These are phyloP conservation scores for Russula brevipes DNA, from an alignment of 768 basidiomycete species.

Conservation along the genomic window DNA sequence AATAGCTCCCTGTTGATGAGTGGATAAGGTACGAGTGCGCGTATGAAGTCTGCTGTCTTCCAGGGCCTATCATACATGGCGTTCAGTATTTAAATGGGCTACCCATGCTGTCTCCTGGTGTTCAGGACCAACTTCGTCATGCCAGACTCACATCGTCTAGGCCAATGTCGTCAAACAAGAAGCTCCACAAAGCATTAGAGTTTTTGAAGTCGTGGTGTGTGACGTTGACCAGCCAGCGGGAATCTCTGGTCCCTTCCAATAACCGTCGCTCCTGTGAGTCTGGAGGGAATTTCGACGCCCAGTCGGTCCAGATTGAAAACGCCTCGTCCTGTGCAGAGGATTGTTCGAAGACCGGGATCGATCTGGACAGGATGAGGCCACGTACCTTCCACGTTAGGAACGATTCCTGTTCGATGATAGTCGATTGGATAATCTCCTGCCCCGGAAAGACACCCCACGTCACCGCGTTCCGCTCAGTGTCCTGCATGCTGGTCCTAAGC, in stretches of 20 bases:
- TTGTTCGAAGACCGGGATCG: background rate
- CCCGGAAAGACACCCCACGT: slow-evolving; percentile 99
- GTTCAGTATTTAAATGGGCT: background rate
- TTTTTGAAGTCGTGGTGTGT: slow-evolving; percentile 92
- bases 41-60: background rate
- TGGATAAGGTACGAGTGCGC: background rate
- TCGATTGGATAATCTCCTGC: slow-evolving; percentile 92
- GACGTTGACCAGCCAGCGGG: slow-evolving; percentile 86
- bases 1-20: background rate
- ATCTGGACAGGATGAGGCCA: background rate
- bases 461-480: slow-evolving; percentile 84
- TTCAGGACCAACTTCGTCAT: background rate
- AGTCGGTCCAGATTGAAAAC: slow-evolving; percentile 92
- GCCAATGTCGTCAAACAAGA: slow-evolving; percentile 49
- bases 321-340: slow-evolving; percentile 72
- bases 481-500: slow-evolving; percentile 69
- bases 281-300: slow-evolving; percentile 84
- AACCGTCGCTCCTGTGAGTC: slow-evolving; percentile 63
- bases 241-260: slow-evolving; percentile 64
- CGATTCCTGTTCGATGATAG: slow-evolving; percentile 91
- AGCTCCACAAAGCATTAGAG: slow-evolving; percentile 73
- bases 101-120: background rate
- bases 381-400: slow-evolving; percentile 96
- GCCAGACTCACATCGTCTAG: slow-evolving; percentile 2
- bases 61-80: slow-evolving; percentile 9